Base-by-base conservation (phyloP, 352 stramenopile genomes). In the Thalassiosira mediterranea region DNA sequence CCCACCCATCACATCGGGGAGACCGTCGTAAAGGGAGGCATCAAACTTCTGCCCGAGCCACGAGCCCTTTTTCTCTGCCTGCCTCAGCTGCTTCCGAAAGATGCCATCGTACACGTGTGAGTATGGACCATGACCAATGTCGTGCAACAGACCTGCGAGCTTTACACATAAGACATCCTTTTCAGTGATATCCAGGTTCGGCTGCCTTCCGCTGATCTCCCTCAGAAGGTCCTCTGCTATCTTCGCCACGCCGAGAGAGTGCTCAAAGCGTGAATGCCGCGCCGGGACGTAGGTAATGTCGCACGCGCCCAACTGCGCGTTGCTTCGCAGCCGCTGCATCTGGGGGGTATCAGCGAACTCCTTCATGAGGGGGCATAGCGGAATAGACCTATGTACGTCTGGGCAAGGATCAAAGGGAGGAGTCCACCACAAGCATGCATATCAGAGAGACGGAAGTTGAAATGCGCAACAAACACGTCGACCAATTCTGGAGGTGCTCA, bases 101-200 rank as follows among this genome's bases (percentile, higher is more conserved):
- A 46, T 58, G n/a, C n/a, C n/a, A 66, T 98, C 96, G 76, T 96
- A 98, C 23, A 97, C 86, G 67, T 98, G 96, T 19, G 89, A 96
- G 80, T 97, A 98, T 4, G 95, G 94, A n/a, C 96, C 96, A 76
- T 98, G 96, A 0, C 96, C 95, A 0, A 93, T 29, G 77, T 93
- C 88, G 54, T 94, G 89, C 44, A 61, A 83, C 21, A 94, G 57
- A 0, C 87, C 89, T 0, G 90, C 90, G 29, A 93, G 81, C 38
- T 84, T 64, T 8, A 93, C 78, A 60, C 86, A 93, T 17, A 90
- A 46, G 2, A 88, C 68, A 57, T 98, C 95, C 63, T 88, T 84
- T 13, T 88, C 76, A n/a, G 91, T 95, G 44, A 98, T 95, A 34
- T 87, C 82, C 1, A 98, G 85, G 57, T 96, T 87, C 0, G 92